These are phyloP conservation scores for Rubus idaeus DNA, from an alignment of 306 rosid species.

Conservation along the genomic window DNA sequence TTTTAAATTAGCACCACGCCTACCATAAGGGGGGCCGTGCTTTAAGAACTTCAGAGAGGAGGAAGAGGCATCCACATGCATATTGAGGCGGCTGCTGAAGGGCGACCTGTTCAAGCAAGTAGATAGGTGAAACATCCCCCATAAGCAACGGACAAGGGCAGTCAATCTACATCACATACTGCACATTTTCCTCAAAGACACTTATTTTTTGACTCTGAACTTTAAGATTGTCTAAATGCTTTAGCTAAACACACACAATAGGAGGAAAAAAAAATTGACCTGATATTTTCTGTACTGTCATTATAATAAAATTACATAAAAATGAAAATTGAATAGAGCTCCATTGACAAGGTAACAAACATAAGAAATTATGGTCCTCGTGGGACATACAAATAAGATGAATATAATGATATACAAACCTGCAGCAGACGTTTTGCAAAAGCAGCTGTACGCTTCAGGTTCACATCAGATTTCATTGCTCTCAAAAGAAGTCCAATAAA, in stretches of 20 bases:
- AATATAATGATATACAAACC: conserved; percentile 40
- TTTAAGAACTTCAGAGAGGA: conserved; percentile 91
- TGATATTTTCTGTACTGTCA: too few relatives aligned
- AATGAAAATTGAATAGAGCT: neutral
- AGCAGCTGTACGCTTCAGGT: conserved; percentile 84
- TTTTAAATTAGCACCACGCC: conserved; percentile 10
- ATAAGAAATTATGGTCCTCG: neutral
- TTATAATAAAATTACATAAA: too few relatives aligned
- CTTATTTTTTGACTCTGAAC: neutral
- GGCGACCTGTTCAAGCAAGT: conserved; percentile 55
- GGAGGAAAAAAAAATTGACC: too few relatives aligned
- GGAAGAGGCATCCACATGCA: conserved; percentile 93
- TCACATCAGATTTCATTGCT: conserved; percentile 91
- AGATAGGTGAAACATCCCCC: neutral
- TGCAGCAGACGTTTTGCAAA: conserved; percentile 86
- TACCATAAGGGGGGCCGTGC: conserved; percentile 92
- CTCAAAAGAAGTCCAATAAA: conserved; percentile 83
- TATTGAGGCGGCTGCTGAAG: conserved; percentile 96
- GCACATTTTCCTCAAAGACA: neutral
- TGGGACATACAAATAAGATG: conserved; percentile 1
- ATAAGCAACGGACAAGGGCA: conserved; percentile 23
- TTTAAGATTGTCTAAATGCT: neutral
- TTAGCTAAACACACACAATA: too few relatives aligned
- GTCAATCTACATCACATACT: neutral
- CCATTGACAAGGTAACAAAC: neutral